Percentiles rank a stretch among this genome's conserved stretches.
phyloP scores from a whole-genome alignment of 495 filamentous ascomycete genomes.

The Chaetomium fimeti region DNA sequence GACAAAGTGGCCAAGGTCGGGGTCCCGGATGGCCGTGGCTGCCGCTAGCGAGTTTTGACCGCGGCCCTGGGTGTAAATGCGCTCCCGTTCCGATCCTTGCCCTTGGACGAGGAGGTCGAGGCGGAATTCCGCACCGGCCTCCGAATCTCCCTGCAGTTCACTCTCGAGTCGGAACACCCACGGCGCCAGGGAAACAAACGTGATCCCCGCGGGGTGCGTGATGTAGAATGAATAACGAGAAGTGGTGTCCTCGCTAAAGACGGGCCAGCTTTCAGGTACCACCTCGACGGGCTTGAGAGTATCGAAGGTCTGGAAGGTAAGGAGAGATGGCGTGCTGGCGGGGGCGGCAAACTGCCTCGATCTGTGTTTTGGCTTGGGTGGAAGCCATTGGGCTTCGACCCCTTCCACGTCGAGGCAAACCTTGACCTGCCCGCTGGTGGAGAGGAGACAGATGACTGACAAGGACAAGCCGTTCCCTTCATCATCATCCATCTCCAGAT shows the following conservation, averaged over 20 bases:
- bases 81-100: conserved; percentile 59
- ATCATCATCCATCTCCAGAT: conserved; percentile 51
- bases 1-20: conserved; percentile 75
- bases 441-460: conserved; percentile 71
- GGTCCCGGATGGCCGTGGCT: conserved; percentile 65
- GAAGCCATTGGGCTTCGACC: conserved; percentile 82
- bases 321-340: conserved; percentile 38
- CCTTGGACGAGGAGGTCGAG: conserved; percentile 66
- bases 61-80: conserved; percentile 52
- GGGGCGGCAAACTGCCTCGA: conserved; percentile 33
- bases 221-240: conserved; percentile 78
- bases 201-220: conserved; percentile 68
- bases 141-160: conserved; percentile 65
- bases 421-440: conserved; percentile 68
- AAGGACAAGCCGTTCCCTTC: conserved; percentile 67
- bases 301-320: conserved; percentile 60
- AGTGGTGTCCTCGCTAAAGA: conserved; percentile 68
- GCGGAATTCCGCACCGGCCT: conserved; percentile 68
- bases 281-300: conserved; percentile 54
- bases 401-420: conserved; percentile 78
- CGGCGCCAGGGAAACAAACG: conserved; percentile 64
- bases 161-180: conserved; percentile 76
- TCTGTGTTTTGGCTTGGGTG: conserved; percentile 52
- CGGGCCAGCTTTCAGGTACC: conserved; percentile 61
- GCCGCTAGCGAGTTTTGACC: conserved; percentile 52